Conservation (phyloP, 805 yeast species). For the Candida coquimbonensis region DNA sequence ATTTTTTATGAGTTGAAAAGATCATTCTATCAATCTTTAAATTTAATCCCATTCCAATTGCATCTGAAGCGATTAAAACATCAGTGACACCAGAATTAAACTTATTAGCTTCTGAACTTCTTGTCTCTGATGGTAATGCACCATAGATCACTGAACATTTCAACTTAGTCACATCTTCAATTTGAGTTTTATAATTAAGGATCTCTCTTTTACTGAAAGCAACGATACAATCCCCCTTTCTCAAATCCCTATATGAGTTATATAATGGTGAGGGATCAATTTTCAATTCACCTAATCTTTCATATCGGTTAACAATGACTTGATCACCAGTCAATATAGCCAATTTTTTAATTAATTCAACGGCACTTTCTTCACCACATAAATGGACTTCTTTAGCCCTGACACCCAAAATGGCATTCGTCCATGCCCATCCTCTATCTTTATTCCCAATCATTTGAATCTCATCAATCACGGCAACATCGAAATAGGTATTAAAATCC, state of each 20-base stretch:
- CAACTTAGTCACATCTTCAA: constrained; percentile 55
- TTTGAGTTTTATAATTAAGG: constrained; percentile 56
- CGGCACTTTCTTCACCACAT: constrained; percentile 89
- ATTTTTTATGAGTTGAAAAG: constrained; percentile 63
- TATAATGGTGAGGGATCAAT: constrained; percentile 39
- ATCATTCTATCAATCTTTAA: constrained; percentile 75
- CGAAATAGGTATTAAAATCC: constrained; percentile 59
- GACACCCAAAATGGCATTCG: constrained; percentile 81
- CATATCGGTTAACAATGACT: constrained; percentile 59
- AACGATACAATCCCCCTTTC: constrained; percentile 82
- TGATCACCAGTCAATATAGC: constrained; percentile 73
- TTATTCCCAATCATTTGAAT: constrained; percentile 89
- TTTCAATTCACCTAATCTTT: constrained; percentile 65
- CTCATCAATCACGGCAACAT: constrained; percentile 89
- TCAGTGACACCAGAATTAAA: constrained; percentile 80
- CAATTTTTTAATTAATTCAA: constrained; percentile 55
- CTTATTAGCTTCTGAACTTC: constrained; percentile 72
- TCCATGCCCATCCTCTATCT: constrained; percentile 89
- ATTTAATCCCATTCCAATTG: constrained; percentile 96
- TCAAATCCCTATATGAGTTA: constrained; percentile 32
- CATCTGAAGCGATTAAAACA: constrained; percentile 90
- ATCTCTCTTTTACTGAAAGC: constrained; percentile 76
- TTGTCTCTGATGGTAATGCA: constrained; percentile 89
- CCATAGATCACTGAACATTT: constrained; percentile 92
- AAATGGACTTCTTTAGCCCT: constrained; percentile 80